Conservation (phyloP, 306 rosid genomes). For the Fragaria vesca region DNA sequence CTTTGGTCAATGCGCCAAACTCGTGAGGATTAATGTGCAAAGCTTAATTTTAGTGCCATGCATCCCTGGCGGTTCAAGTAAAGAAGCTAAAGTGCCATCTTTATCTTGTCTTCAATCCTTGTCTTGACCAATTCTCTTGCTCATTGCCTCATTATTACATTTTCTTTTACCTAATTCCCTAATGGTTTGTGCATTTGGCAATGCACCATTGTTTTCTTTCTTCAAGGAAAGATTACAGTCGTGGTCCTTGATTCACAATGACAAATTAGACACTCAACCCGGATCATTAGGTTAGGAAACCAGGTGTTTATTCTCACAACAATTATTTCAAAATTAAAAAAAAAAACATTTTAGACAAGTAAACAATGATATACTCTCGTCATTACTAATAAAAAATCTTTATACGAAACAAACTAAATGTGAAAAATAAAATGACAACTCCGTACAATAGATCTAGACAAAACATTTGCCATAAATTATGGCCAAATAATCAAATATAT, state of each 20-base stretch:
- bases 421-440: no score
- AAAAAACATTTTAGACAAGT: no score
- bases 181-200: neutral
- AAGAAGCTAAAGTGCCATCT: neutral
- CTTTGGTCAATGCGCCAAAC: neutral
- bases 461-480: neutral
- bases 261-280: neutral
- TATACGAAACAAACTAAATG: no score
- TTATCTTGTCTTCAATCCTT: neutral
- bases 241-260: no score
- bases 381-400: fast-evolving
- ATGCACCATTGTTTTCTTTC: neutral
- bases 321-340: no score
- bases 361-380: no score
- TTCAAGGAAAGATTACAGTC: neutral
- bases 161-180: neutral
- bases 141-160: neutral
- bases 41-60: neutral
- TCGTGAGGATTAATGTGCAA: neutral
- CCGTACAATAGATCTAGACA: neutral
- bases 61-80: neutral
- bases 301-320: neutral
- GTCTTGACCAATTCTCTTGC: neutral
- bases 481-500: no score
- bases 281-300: neutral